phyloP scores from a whole-genome alignment of 345 rosid species.

The Capsella bursapastoris region DNA sequence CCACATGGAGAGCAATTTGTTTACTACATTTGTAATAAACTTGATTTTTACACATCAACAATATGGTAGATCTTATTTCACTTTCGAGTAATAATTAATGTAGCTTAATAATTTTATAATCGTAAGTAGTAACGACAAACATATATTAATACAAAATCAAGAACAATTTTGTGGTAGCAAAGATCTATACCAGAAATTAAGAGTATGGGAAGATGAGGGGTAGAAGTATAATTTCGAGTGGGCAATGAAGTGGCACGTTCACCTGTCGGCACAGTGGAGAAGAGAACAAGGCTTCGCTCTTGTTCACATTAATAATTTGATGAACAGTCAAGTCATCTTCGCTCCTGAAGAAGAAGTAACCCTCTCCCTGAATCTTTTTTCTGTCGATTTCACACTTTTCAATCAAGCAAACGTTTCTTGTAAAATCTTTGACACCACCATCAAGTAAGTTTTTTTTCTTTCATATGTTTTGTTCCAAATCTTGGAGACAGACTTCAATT shows the following conservation, averaged over 20 bases:
- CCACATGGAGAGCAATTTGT: constrained; percentile 5
- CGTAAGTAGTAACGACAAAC: not conserved
- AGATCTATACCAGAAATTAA: not conserved
- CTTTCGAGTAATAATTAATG: not conserved
- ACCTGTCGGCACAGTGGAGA: constrained; percentile 45
- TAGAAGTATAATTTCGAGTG: constrained; percentile 37
- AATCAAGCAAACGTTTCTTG: not conserved
- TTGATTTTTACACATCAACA: not conserved
- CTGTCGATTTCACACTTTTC: not conserved
- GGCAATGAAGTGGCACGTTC: constrained; percentile 42
- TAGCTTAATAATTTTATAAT: not conserved
- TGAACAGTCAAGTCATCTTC: constrained; percentile 39
- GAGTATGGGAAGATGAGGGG: constrained; percentile 40
- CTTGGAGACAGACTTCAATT: constrained; percentile 33
- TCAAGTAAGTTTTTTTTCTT: constrained; percentile 24
- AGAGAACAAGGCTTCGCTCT: constrained; percentile 40
- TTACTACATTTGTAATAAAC: not conserved
- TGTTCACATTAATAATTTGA: constrained; percentile 32
- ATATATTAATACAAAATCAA: not conserved
- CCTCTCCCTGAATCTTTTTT: constrained; percentile 19
- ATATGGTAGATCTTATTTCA: not conserved
- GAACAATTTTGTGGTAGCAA: not conserved
- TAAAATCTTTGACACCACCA: not conserved
- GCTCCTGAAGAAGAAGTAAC: not conserved
- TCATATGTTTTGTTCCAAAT: constrained; percentile 28